A percentile compares a stretch with the other conserved stretches of the same genome.
Evolutionary conservation across 805 yeast genomes (phyloP).

Genomic region (Ogataea paradorogensis): DNA sequence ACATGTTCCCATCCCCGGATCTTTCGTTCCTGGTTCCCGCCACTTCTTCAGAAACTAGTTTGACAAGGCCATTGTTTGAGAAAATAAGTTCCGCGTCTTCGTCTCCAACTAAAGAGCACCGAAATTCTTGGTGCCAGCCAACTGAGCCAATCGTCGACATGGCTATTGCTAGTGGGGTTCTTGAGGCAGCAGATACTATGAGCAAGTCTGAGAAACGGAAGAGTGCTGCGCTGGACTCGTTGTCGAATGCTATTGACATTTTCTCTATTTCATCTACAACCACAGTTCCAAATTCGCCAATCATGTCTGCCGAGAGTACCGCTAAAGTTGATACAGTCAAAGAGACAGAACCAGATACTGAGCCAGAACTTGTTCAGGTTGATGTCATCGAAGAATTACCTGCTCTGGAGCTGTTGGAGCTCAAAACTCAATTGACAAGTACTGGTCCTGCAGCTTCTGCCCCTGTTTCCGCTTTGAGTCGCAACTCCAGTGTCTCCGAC

Average conservation of each 20-base stretch:
- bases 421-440: neutral
- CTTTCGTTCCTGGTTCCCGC: conserved; percentile 29
- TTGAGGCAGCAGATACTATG: conserved; percentile 13
- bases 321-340: conserved; percentile 7
- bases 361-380: neutral
- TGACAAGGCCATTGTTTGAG: conserved; percentile 20
- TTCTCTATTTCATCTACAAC: conserved; percentile 22
- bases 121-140: conserved; percentile 31
- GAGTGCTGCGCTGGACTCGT: conserved; percentile 33
- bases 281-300: conserved; percentile 20
- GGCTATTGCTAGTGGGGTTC: conserved; percentile 32
- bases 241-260: conserved; percentile 33
- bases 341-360: neutral
- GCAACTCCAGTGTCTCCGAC: conserved; percentile 4
- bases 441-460: neutral
- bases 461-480: conserved; percentile 3
- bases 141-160: conserved; percentile 34
- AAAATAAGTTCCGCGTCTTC: conserved; percentile 21
- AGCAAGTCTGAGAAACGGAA: conserved; percentile 29
- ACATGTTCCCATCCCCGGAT: conserved; percentile 29
- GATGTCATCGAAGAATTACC: conserved; percentile 2
- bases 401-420: neutral
- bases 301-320: conserved; percentile 7
- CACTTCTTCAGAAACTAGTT: conserved; percentile 23
- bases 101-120: conserved; percentile 29